A percentile compares a stretch with the other conserved stretches of the same genome.
Conservation (phyloP, 2,329 filamentous ascomycete genomes). For the Aureobasidium vineae region DNA sequence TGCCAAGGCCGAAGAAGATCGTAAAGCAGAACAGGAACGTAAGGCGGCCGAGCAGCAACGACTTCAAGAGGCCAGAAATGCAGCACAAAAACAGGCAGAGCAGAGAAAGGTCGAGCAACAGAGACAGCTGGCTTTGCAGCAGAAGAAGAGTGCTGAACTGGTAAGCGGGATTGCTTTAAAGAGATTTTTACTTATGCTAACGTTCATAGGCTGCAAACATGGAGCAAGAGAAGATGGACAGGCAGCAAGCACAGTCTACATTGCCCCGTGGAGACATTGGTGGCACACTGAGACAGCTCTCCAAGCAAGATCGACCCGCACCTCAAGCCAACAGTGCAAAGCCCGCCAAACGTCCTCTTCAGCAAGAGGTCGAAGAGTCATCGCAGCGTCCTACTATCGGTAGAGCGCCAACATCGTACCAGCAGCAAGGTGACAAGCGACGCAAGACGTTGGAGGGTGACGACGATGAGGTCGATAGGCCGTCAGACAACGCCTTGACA, state of each 20-base stretch:
- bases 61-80: constrained; percentile 39
- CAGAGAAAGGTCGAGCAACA: constrained; percentile 45
- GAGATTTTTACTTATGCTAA: neutral
- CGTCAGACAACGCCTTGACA: constrained; percentile 63
- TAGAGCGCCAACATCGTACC: constrained; percentile 51
- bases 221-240: constrained; percentile 33
- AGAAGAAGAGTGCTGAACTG: constrained; percentile 26
- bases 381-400: constrained; percentile 55
- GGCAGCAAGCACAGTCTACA: constrained; percentile 34
- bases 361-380: constrained; percentile 61
- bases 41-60: constrained; percentile 43
- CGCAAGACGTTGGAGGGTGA: constrained; percentile 72
- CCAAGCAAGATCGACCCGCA: constrained; percentile 57
- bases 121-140: constrained; percentile 51
- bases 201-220: constrained; percentile 35
- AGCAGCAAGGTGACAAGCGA: constrained; percentile 73
- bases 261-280: constrained; percentile 50
- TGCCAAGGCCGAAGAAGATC: constrained; percentile 63
- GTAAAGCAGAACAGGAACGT: constrained; percentile 40
- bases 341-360: constrained; percentile 69
- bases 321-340: constrained; percentile 67
- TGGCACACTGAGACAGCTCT: constrained; percentile 55
- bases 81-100: constrained; percentile 41
- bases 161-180: neutral
- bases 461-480: constrained; percentile 58